phyloP scores from a whole-genome alignment of 495 filamentous ascomycete genomes.

The Podospora anserina region DNA sequence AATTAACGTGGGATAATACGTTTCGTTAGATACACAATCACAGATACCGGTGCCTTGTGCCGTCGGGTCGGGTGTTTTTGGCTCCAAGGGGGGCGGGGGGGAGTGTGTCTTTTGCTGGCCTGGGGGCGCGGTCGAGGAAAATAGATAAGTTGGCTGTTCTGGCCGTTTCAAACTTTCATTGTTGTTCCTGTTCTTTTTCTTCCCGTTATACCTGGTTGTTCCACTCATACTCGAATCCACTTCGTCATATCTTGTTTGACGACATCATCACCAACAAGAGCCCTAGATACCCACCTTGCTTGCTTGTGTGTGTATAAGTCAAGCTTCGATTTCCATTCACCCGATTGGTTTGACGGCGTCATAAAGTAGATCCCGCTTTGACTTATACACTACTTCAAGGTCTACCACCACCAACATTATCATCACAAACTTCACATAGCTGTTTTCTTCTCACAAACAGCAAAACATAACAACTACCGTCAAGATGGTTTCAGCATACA shows the following conservation, averaged over 20 bases:
- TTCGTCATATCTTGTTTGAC: not conserved
- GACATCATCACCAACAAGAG: not conserved
- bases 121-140: not conserved
- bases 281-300: not conserved
- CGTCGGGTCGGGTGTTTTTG: constrained; percentile 4
- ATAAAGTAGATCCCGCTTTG: not conserved
- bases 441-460: not conserved
- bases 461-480: constrained; percentile 4
- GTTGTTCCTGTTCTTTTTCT: constrained; percentile 4
- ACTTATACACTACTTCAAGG: not conserved
- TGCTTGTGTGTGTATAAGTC: not conserved
- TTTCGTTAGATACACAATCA: not conserved
- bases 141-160: constrained; percentile 1
- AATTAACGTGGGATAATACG: not conserved
- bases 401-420: not conserved
- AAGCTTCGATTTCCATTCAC: constrained; percentile 5
- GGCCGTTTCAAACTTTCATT: not conserved
- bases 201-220: not conserved
- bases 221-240: not conserved
- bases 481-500: constrained; percentile 26
- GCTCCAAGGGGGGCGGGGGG: not conserved
- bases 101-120: not conserved
- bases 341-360: constrained; percentile 7
- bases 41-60: constrained; percentile 12
- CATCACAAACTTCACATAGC: not conserved